Evolutionary conservation across 306 rosid genomes (phyloP).

Genomic region (Fragaria vesca): DNA sequence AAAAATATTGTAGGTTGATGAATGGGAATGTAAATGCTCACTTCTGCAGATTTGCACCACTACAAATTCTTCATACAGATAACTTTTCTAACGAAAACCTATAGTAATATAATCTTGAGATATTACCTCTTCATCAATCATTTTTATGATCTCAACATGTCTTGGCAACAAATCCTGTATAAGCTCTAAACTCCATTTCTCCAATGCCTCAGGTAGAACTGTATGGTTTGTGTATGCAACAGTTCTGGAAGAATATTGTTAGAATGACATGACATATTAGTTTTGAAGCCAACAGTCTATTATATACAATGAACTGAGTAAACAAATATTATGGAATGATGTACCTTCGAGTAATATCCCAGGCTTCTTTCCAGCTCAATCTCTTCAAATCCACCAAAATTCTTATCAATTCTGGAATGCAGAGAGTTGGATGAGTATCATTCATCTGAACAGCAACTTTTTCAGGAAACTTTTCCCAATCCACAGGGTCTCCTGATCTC

Average conservation of each 20-base stretch:
- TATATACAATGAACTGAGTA: background rate
- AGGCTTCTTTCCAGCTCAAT: constrained; percentile 87
- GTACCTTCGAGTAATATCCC: constrained; percentile 85
- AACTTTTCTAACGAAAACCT: background rate
- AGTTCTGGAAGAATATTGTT: constrained; percentile 44
- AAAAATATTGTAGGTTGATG: background rate
- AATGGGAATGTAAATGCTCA: background rate
- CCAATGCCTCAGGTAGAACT: constrained; percentile 97
- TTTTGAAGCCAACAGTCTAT: constrained; percentile 17
- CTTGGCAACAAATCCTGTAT: constrained; percentile 85
- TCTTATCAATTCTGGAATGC: constrained; percentile 94
- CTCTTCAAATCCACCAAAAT: constrained; percentile 82
- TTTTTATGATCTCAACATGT: constrained; percentile 82
- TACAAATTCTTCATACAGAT: background rate
- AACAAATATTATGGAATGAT: background rate
- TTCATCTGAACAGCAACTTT: constrained; percentile 99
- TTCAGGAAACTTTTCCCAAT: constrained; percentile 84
- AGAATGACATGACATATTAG: background rate
- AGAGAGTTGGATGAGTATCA: constrained; percentile 95
- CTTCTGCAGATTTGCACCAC: background rate
- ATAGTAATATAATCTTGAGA: background rate
- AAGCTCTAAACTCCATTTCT: constrained; percentile 89
- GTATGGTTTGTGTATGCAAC: constrained; percentile 98
- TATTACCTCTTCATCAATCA: constrained; percentile 91
- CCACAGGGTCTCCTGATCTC: constrained; percentile 57